Percentiles rank a stretch among this genome's conserved stretches.
Evolutionary conservation across 2,329 filamentous ascomycete species (phyloP).

Genomic region (Sporothrix brunneoviolacea): DNA sequence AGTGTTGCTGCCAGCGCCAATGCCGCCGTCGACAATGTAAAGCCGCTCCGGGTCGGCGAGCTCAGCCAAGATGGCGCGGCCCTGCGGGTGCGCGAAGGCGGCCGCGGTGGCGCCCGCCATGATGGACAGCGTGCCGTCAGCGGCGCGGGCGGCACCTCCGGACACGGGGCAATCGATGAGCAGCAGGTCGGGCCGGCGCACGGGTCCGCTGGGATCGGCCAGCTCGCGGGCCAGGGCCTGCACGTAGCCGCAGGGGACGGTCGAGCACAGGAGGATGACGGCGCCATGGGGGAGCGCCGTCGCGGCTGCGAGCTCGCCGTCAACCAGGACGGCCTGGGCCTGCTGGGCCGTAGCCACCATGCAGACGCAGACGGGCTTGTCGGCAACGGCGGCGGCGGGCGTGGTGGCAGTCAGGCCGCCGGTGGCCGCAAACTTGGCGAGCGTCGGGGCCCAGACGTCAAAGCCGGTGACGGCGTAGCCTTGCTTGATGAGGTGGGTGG

Average conservation of each 20-base stretch:
- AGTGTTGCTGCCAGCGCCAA: conserved; percentile 55
- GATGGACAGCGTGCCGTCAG: conserved; percentile 66
- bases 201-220: conserved; percentile 43
- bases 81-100: conserved; percentile 53
- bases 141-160: conserved; percentile 61
- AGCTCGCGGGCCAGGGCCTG: conserved; percentile 54
- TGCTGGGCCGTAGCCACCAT: conserved; percentile 72
- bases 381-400: conserved; percentile 53
- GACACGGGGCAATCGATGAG: conserved; percentile 69
- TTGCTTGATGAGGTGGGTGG: conserved; percentile 61
- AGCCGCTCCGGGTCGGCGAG: conserved; percentile 58
- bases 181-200: conserved; percentile 54
- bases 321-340: conserved; percentile 59
- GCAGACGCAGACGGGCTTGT: conserved; percentile 56
- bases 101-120: conserved; percentile 59
- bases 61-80: conserved; percentile 51
- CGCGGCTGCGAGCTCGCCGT: conserved; percentile 44
- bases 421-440: conserved; percentile 57
- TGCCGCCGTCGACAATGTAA: conserved; percentile 52
- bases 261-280: conserved; percentile 62
- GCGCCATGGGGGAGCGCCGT: conserved; percentile 47
- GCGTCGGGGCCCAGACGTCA: conserved; percentile 61
- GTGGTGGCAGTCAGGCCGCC: conserved; percentile 55
- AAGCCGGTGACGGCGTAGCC: conserved; percentile 64
- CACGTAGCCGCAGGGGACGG: conserved; percentile 61